A percentile compares a stretch with the other conserved stretches of the same genome.
Conservation (phyloP, 139 green algal species). For the Chlamydomonas applanata region DNA sequence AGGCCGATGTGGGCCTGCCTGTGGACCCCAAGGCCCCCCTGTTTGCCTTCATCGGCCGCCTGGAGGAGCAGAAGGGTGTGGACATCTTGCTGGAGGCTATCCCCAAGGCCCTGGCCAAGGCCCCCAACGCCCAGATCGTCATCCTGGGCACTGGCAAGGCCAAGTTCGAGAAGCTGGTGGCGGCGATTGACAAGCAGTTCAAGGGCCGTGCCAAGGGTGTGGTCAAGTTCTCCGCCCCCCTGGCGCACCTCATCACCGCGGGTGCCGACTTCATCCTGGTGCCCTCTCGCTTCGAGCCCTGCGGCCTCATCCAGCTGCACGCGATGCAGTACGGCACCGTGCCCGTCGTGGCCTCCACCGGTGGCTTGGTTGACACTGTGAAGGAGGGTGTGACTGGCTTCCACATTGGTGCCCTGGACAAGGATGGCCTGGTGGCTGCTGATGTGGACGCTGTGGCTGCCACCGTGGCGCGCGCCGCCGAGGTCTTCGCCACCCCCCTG, state of each 20-base stretch:
- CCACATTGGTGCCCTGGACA: conserved; percentile 67
- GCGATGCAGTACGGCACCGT: conserved; percentile 84
- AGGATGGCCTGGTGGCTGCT: conserved; percentile 17
- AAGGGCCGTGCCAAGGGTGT: conserved; percentile 73
- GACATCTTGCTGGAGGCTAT: conserved; percentile 94
- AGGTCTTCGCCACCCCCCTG: conserved; percentile 71
- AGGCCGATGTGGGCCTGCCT: conserved; percentile 61
- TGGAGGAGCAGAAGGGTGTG: conserved; percentile 99
- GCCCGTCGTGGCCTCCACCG: conserved; percentile 93
- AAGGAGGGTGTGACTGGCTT: conserved; percentile 98
- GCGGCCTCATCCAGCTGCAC: conserved; percentile 95
- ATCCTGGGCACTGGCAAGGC: conserved; percentile 98
- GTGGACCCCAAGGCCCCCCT: conserved; percentile 79
- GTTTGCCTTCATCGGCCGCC: conserved; percentile 89
- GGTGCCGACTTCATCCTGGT: conserved; percentile 97
- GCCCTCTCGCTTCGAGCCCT: conserved; percentile 97
- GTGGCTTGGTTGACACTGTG: conserved; percentile 97
- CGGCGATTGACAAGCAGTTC: conserved; percentile 57
- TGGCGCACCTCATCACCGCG: conserved; percentile 95
- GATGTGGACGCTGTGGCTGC: conserved; percentile 80
- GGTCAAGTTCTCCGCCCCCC: conserved; percentile 88
- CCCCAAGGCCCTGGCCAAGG: conserved; percentile 67
- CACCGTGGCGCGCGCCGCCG: conserved; percentile 53
- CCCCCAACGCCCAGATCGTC: conserved; percentile 65
- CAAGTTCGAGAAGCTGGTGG: conserved; percentile 76